Base-by-base conservation (phyloP, 2,329 filamentous ascomycete species). In the Pseudogymnoascus sp. region DNA sequence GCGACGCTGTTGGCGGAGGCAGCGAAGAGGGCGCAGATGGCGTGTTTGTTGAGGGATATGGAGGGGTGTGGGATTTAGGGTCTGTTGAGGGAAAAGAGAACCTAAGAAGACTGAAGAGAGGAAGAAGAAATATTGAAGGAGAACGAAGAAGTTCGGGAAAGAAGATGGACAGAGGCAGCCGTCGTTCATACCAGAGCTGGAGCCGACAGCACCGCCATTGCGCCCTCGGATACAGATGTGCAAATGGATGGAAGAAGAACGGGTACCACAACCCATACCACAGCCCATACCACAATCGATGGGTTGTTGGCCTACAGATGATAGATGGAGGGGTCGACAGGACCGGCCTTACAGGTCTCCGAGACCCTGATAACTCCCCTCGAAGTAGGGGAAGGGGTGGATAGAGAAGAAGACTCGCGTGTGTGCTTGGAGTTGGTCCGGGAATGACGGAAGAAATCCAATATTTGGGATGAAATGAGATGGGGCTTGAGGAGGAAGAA, bases 11-110 rank as follows among this genome's bases (percentile, higher is more conserved):
- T 97, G 45, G 93, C 93, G 37, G 93, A 97, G 79, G 93, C 93
- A 1, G 93, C 92, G 47, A 96, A 96, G 77, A 83, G 93, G 45
- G 93, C 93, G 8, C 91, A 97, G 76, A 90, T 97, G 81, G 91
- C 91, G 45, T 86, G 92, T 71, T 80, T 97, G 74, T 89, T 93
- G 81, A 83, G 93, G 66, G 93, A 97, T 75, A 82, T 97, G 72
- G 91, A 91, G 71, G 84, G 40, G 40, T 45, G 40, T 45, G 40
- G 40, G 40, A 45, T 45, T 45, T 45, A 45, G 18, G 18, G 8
- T 12, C 12, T 37, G 12, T 4, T 0, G 5, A 6, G 36, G 10
- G 36, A 23, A 16, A 23, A 11, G 4, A 45, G 16, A 7, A 12
- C 23, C 12, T 7, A 86, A 42, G n/a, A 18, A 5, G 37, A 40